These are phyloP conservation scores for Solanum ossicruentum DNA, from an alignment of 257 asterid species.

Conservation along the genomic window DNA sequence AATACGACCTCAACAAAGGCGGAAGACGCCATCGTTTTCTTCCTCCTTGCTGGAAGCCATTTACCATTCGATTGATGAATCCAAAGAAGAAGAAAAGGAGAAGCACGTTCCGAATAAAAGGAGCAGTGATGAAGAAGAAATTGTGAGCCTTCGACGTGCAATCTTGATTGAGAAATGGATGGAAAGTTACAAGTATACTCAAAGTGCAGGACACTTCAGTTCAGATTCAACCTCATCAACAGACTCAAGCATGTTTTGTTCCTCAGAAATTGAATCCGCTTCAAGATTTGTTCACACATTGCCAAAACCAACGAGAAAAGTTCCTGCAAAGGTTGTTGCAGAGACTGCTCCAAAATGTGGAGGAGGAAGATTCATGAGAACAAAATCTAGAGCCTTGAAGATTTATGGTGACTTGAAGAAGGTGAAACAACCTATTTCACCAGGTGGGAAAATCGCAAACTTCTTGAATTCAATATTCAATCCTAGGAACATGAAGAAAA, in stretches of 20 bases:
- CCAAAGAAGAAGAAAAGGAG: background rate
- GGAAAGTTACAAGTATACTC: constrained; percentile 19
- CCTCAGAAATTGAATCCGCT: constrained; percentile 47
- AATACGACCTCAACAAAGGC: constrained; percentile 18
- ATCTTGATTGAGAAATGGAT: constrained; percentile 77
- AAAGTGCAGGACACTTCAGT: constrained; percentile 22
- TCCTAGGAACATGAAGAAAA: constrained; percentile 44
- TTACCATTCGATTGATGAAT: constrained; percentile 67
- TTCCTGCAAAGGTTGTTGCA: background rate
- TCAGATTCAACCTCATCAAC: constrained; percentile 51
- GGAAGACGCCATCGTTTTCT: constrained; percentile 62
- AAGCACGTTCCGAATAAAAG: background rate
- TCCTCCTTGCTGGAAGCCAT: constrained; percentile 76
- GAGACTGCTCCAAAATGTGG: constrained; percentile 4
- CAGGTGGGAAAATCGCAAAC: constrained; percentile 43
- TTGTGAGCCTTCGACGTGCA: constrained; percentile 59
- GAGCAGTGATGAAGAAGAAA: constrained; percentile 39
- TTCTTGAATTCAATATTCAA: constrained; percentile 65
- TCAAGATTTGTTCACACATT: constrained; percentile 1
- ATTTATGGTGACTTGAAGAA: constrained; percentile 28
- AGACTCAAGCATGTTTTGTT: constrained; percentile 55
- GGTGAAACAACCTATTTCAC: constrained; percentile 34
- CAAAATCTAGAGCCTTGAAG: constrained; percentile 27
- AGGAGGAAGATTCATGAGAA: constrained; percentile 17
- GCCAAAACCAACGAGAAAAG: background rate